A percentile compares a stretch with the other conserved stretches of the same genome.
Conservation (phyloP, 2,329 filamentous ascomycete genomes). For the Purpureocillium takamizusanense region DNA sequence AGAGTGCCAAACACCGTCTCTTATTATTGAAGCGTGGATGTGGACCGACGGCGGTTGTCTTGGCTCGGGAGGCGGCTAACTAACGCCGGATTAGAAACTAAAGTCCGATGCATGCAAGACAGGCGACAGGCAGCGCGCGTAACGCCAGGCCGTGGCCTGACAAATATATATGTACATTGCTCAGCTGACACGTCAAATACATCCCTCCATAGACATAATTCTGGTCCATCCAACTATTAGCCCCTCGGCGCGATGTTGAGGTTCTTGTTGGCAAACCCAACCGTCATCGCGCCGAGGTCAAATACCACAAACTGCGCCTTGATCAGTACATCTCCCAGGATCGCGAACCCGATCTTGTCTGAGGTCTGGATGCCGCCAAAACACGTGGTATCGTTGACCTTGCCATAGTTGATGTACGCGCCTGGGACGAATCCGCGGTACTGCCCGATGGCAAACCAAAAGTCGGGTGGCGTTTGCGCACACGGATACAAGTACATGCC, state of each 20-base stretch:
- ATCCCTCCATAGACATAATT: neutral
- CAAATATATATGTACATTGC: too few species aligned
- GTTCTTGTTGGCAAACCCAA: slow-evolving; percentile 31
- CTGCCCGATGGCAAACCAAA: slow-evolving; percentile 22
- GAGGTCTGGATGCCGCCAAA: slow-evolving; percentile 29
- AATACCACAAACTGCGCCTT: slow-evolving; percentile 36
- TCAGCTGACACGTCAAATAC: neutral
- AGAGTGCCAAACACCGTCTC: too few species aligned
- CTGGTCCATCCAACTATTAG: too few species aligned
- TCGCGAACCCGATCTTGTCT: slow-evolving; percentile 23
- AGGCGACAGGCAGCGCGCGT: too few species aligned
- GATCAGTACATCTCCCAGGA: slow-evolving; percentile 32
- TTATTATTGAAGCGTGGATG: too few species aligned
- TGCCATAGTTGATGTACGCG: slow-evolving; percentile 27
- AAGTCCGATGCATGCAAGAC: too few species aligned
- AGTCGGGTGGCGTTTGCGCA: slow-evolving; percentile 35
- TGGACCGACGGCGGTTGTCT: too few species aligned
- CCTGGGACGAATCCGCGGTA: slow-evolving; percentile 26
- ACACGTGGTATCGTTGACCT: slow-evolving; percentile 16
- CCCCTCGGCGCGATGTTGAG: too few species aligned
- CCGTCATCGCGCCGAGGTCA: slow-evolving; percentile 17
- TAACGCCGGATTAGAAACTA: too few species aligned
- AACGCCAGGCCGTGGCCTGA: too few species aligned
- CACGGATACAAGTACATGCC: slow-evolving; percentile 55
- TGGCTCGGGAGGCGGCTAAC: too few species aligned